phyloP scores from a whole-genome alignment of 2,329 filamentous ascomycete genomes.

The Ascochyta pisi region DNA sequence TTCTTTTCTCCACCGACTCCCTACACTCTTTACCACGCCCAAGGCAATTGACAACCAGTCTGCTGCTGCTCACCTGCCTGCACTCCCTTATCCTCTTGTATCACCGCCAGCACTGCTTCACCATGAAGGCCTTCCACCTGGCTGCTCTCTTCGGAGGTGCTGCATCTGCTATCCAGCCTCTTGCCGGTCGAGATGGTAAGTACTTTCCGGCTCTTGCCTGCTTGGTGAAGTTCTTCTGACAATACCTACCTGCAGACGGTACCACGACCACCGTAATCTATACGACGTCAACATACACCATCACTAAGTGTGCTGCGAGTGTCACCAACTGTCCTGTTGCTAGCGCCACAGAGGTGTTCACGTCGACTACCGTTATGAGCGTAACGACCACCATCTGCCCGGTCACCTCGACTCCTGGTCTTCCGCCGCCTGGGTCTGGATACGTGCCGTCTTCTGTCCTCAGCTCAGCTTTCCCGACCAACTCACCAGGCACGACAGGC shows the following conservation, averaged over 20 bases:
- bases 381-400: constrained; percentile 54
- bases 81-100: constrained; percentile 30
- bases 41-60: constrained; percentile 23
- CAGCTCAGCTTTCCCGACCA: constrained; percentile 15
- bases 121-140: constrained; percentile 39
- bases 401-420: constrained; percentile 24
- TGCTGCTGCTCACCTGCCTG: constrained; percentile 22
- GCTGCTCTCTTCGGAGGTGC: constrained; percentile 33
- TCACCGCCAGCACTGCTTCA: constrained; percentile 22
- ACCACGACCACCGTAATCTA: constrained; percentile 48
- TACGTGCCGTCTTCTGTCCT: constrained; percentile 11
- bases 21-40: constrained; percentile 36
- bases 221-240: constrained; percentile 12
- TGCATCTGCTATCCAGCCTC: constrained; percentile 29
- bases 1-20: constrained; percentile 24
- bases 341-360: constrained; percentile 45
- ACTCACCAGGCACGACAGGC: constrained; percentile 4
- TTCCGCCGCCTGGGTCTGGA: constrained; percentile 12
- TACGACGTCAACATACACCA: constrained; percentile 48
- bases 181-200: constrained; percentile 32
- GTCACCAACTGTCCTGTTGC: constrained; percentile 45
- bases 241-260: constrained; percentile 8
- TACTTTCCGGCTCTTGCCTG: background rate
- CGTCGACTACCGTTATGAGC: constrained; percentile 46
- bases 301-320: constrained; percentile 50